Percentiles rank a stretch among this genome's conserved stretches.
Evolutionary conservation across 108 stramenopile species (phyloP).

Genomic region (Bacterosira constricta): DNA sequence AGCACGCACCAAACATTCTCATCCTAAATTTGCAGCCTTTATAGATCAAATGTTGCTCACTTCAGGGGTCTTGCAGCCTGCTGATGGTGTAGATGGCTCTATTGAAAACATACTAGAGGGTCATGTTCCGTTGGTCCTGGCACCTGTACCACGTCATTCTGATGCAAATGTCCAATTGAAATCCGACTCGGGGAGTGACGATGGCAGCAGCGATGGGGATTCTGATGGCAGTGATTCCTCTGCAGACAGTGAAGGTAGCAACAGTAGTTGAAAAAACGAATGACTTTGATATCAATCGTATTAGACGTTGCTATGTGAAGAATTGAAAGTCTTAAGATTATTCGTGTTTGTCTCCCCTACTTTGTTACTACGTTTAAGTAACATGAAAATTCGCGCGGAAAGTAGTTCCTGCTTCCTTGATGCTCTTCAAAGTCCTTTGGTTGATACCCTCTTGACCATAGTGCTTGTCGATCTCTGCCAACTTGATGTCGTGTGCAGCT

Average conservation of each 20-base stretch:
- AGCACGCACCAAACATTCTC: slow-evolving; percentile 24
- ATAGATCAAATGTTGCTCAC: slow-evolving; percentile 66
- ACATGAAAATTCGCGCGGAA: slow-evolving; percentile 2
- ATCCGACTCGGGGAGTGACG: too few relatives aligned
- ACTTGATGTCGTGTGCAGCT: not conserved
- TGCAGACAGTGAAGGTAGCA: too few relatives aligned
- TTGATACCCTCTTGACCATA: not conserved
- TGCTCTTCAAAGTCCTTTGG: not conserved
- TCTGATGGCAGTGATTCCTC: too few relatives aligned
- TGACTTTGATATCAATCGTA: too few relatives aligned
- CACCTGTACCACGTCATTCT: not conserved
- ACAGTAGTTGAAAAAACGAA: too few relatives aligned
- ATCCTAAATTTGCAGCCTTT: slow-evolving; percentile 71
- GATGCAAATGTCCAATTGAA: too few relatives aligned
- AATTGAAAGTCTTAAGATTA: too few relatives aligned
- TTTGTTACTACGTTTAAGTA: not conserved
- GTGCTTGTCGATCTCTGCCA: not conserved
- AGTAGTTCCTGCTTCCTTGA: not conserved
- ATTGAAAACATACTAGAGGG: not conserved
- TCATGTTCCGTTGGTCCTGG: not conserved
- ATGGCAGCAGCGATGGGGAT: too few relatives aligned
- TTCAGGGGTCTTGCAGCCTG: slow-evolving; percentile 60
- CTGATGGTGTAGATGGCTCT: slow-evolving; percentile 1
- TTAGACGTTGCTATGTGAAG: too few relatives aligned
- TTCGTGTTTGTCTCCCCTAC: too few relatives aligned